These are phyloP conservation scores for Didymella arachidicola DNA, from an alignment of 2,329 filamentous ascomycete genomes.

Conservation along the genomic window DNA sequence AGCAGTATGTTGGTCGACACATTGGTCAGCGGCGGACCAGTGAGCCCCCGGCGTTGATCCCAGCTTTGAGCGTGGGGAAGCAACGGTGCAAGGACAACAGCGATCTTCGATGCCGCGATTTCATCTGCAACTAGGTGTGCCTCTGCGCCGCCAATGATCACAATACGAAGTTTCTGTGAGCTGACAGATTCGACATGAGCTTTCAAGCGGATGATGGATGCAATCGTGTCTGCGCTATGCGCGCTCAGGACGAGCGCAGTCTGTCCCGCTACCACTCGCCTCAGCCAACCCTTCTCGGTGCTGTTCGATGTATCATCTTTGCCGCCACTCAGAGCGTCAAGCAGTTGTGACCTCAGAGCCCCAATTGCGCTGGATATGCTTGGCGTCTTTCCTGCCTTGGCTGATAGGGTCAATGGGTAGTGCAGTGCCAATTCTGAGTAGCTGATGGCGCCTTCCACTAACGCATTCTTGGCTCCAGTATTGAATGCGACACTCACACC, in stretches of 20 bases:
- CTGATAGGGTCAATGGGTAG: constrained; percentile 61
- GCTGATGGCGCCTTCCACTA: constrained; percentile 50
- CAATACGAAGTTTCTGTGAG: constrained; percentile 56
- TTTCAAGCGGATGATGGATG: constrained; percentile 67
- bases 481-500: constrained; percentile 48
- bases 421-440: constrained; percentile 49
- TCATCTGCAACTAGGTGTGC: constrained; percentile 66
- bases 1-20: constrained; percentile 66
- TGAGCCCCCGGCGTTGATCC: constrained; percentile 69
- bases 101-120: constrained; percentile 64
- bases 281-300: constrained; percentile 56
- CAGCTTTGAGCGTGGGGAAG: constrained; percentile 64
- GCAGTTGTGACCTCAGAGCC: constrained; percentile 61
- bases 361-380: constrained; percentile 61
- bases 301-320: constrained; percentile 40
- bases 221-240: constrained; percentile 70
- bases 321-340: constrained; percentile 55
- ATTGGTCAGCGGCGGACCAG: constrained; percentile 71
- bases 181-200: constrained; percentile 58
- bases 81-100: constrained; percentile 68
- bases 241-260: constrained; percentile 65
- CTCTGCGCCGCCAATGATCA: constrained; percentile 70
- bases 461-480: constrained; percentile 44
- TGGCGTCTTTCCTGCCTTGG: constrained; percentile 54
- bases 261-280: constrained; percentile 62